Base-by-base conservation (phyloP, 345 rosid species). In the Excoecaria agallocha region DNA sequence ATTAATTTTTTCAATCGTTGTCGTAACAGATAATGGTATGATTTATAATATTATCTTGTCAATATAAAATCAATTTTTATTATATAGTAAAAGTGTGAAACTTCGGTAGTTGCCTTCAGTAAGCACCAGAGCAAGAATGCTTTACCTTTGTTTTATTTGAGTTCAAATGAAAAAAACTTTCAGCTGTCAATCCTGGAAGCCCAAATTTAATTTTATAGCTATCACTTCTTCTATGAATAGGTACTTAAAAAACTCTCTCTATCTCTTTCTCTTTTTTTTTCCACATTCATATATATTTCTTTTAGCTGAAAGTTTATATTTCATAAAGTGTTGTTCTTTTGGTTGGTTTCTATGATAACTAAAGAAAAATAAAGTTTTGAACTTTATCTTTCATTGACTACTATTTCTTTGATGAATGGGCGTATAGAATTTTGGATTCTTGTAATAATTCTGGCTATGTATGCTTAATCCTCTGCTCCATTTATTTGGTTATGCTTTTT, bases 211-310 rank as follows among this genome's bases (percentile, higher is more conserved):
- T 13, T 60, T 8, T 17, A 59, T 81, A 60, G 68, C 84, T 65
- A 48, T 84, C 2, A 38, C 86, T 79, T 68, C 82, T 60, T 72
- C 84, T 52, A 71, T 55, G 65, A 75, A 80, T 78, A 86, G 87
- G 97, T 93, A 86, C 39, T 79, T 69, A 25, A 5, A 67, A 54
- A 0, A 16, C n/a, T 15, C 17, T 2, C 1, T 52, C n/a, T n/a
- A n/a, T n/a, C n/a, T n/a, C n/a, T 9, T 49, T 48, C 13, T 6
- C 0, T 61, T 61, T 0, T 16, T 13, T 24, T n/a, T 12, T 6
- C 45, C 0, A 22, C 35, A 11, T n/a, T 66, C 8, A 43, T 12
- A n/a, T 0, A 20, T n/a, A n/a, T n/a, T n/a, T n/a, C n/a, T n/a
- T n/a, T n/a, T n/a, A n/a, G n/a, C n/a, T n/a, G n/a, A n/a, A n/a